Conservation (phyloP, 23 red algal genomes). For the Chondrus crispus region DNA sequence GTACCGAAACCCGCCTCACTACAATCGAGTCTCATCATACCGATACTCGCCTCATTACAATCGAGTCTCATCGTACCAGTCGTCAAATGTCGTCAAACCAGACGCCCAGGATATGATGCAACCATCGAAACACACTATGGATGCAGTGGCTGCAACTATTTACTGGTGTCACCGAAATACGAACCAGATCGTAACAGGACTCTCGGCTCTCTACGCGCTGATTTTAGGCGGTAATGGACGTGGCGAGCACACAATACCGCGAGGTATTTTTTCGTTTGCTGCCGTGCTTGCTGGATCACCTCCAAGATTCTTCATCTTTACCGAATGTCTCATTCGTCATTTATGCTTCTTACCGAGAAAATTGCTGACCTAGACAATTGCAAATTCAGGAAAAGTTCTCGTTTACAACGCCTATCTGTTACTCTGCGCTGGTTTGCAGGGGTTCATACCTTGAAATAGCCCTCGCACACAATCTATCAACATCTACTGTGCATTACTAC, state of each 20-base stretch:
- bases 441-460: background rate
- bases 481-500: background rate
- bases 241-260: background rate
- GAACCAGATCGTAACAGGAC: background rate
- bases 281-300: background rate
- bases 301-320: background rate
- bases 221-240: background rate
- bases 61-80: background rate
- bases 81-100: no score
- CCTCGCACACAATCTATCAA: background rate
- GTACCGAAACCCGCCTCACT: background rate
- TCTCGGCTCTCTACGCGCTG: background rate
- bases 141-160: background rate
- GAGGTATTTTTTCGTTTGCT: background rate
- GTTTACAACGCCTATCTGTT: background rate
- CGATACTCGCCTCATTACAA: background rate
- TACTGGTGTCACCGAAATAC: background rate
- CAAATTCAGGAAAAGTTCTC: background rate
- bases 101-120: no score
- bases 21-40: background rate
- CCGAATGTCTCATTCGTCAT: background rate
- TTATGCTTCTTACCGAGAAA: background rate
- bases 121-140: background rate
- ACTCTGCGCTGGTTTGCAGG: constrained; percentile 13
- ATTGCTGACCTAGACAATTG: background rate